Evolutionary conservation across 352 stramenopile genomes (phyloP).

Genomic region (Phytophthora pluvialis): DNA sequence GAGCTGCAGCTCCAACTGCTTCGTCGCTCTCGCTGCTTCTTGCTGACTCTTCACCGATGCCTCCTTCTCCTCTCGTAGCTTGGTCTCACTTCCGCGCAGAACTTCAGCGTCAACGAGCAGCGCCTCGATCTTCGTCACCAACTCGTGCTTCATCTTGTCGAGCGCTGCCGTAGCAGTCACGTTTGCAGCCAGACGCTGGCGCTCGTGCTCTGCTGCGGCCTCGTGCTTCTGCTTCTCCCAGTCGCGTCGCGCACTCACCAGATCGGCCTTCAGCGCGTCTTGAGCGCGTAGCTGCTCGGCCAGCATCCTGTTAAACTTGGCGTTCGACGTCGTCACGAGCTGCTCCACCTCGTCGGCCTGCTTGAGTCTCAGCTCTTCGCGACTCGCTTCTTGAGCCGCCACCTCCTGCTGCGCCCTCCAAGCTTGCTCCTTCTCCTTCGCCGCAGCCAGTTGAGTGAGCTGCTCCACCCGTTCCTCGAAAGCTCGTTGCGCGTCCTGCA

Average conservation of each 20-base stretch:
- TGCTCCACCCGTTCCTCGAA: constrained; percentile 55
- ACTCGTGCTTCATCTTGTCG: constrained; percentile 56
- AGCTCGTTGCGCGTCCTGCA: constrained; percentile 38
- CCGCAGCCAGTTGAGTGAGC: constrained; percentile 27
- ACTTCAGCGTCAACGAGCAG: constrained; percentile 57
- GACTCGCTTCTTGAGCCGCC: constrained; percentile 22
- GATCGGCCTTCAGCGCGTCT: constrained; percentile 51
- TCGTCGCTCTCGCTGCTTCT: constrained; percentile 41
- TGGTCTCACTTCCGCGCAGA: constrained; percentile 49
- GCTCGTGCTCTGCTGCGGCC: constrained; percentile 27
- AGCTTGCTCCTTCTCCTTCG: constrained; percentile 34
- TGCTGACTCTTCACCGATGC: constrained; percentile 41
- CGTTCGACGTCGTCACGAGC: constrained; percentile 69
- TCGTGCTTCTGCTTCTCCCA: constrained; percentile 35
- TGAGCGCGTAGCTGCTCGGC: constrained; percentile 68
- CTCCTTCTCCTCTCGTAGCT: constrained; percentile 68
- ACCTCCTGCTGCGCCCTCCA: constrained; percentile 29
- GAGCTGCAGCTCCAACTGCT: constrained; percentile 55
- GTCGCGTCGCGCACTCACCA: constrained; percentile 23
- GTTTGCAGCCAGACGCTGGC: constrained; percentile 15
- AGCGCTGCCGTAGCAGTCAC: constrained; percentile 33
- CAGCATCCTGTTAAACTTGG: constrained; percentile 81
- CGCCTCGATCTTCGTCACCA: constrained; percentile 70
- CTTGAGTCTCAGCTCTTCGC: constrained; percentile 41
- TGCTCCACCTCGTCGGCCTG: constrained; percentile 69